Evolutionary conservation across 441 rosid species (phyloP).

Genomic region (Erodium moschatum): DNA sequence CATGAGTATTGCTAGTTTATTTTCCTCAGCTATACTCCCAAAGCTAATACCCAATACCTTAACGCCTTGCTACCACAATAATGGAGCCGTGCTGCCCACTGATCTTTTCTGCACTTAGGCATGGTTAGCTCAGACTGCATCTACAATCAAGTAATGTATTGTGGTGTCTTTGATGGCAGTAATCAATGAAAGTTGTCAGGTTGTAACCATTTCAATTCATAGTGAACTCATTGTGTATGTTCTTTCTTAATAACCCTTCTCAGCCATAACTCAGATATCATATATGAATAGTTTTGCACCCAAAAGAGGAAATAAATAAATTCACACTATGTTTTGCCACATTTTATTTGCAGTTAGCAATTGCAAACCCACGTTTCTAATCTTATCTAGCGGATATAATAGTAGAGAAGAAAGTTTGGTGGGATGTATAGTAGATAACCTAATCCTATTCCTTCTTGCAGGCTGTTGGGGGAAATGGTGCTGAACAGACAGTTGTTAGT

Average conservation of each 20-base stretch:
- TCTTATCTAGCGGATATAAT: background rate
- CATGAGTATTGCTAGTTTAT: background rate
- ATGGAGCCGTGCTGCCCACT: background rate
- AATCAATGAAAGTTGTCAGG: background rate
- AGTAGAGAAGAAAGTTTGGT: constrained; percentile 1
- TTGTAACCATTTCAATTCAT: background rate
- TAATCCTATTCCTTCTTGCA: constrained; percentile 28
- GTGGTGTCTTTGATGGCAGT: background rate
- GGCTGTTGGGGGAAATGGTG: constrained; percentile 97
- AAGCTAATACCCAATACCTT: no score
- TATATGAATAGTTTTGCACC: background rate
- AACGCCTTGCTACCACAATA: background rate
- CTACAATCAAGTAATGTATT: no score
- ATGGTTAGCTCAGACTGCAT: background rate
- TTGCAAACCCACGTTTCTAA: background rate
- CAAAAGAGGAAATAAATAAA: background rate
- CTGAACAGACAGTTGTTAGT: constrained; percentile 82
- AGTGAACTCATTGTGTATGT: background rate
- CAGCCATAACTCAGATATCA: background rate
- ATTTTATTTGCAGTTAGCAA: background rate
- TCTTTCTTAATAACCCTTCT: background rate
- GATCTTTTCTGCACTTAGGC: background rate
- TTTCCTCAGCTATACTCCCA: no score
- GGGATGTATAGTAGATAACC: constrained; percentile 12
- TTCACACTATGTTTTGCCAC: background rate